phyloP scores from a whole-genome alignment of 192 early-diverging fungal genomes.

The Mortierella antarctica region DNA sequence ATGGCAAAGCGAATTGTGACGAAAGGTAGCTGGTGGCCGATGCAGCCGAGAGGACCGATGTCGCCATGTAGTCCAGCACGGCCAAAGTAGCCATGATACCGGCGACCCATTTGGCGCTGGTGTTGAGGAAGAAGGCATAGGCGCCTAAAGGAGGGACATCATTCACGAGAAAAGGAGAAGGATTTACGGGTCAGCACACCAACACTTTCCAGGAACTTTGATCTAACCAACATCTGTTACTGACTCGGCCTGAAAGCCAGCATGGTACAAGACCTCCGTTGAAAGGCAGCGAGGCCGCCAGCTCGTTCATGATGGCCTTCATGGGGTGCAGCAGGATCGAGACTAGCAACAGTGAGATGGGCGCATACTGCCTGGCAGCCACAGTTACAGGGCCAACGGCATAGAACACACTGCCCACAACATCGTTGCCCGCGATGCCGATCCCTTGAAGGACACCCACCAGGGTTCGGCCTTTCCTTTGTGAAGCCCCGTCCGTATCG shows the following conservation, averaged over 20 bases:
- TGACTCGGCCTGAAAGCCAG: background rate
- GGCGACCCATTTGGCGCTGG: too few species aligned
- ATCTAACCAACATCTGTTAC: background rate
- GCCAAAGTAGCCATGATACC: too few species aligned
- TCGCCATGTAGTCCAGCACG: too few species aligned
- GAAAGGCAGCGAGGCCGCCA: conserved; percentile 59
- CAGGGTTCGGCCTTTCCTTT: too few species aligned
- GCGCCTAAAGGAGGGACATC: too few species aligned
- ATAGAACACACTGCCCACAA: conserved; percentile 66
- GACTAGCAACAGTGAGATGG: conserved; percentile 63
- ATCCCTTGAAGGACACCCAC: conserved; percentile 27
- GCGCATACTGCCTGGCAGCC: conserved; percentile 65
- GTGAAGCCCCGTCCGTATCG: too few species aligned
- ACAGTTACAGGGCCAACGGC: conserved; percentile 56
- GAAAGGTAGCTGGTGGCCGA: too few species aligned
- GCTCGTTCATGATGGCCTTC: conserved; percentile 64
- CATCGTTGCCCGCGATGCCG: conserved; percentile 64
- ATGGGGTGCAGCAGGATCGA: conserved; percentile 60
- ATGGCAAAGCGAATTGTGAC: too few species aligned
- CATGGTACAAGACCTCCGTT: conserved; percentile 58
- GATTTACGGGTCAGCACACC: too few species aligned
- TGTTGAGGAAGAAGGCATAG: too few species aligned
- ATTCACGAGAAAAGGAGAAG: too few species aligned
- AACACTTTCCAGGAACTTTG: conserved; percentile 4
- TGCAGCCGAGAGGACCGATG: too few species aligned